Conservation (phyloP, 2,329 filamentous ascomycete species). For the Pseudocercospora macadamiae region DNA sequence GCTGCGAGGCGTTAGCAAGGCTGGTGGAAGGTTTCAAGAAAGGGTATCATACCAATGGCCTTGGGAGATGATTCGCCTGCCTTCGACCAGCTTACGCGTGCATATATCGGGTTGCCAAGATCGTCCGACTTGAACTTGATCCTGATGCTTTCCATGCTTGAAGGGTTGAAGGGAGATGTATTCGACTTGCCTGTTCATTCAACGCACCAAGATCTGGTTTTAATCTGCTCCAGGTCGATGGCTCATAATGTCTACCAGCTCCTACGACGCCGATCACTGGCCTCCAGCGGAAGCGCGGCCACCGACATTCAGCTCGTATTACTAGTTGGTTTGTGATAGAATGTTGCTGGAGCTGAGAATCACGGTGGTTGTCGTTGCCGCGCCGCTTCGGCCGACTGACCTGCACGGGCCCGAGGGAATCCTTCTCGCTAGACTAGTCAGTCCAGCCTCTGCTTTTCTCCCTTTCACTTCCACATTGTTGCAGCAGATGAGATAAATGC, state of each 20-base stretch:
- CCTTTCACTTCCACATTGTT: background rate
- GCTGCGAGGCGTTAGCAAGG: slow-evolving; percentile 12
- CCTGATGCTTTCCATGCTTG: slow-evolving; percentile 21
- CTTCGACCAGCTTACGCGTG: slow-evolving; percentile 21
- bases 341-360: too few relatives aligned
- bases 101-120: slow-evolving; percentile 20
- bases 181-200: background rate
- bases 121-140: slow-evolving; percentile 22
- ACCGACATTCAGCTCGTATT: too few relatives aligned
- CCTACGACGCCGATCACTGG: too few relatives aligned
- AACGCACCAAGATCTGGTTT: background rate
- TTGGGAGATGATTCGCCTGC: slow-evolving; percentile 2
- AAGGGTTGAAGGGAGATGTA: background rate
- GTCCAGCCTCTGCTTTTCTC: background rate
- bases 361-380: background rate
- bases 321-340: too few relatives aligned
- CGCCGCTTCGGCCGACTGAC: background rate
- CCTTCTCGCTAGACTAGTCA: background rate
- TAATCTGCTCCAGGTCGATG: too few relatives aligned
- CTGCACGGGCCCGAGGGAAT: background rate
- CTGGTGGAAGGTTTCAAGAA: background rate
- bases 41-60: slow-evolving; percentile 19
- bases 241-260: too few relatives aligned
- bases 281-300: too few relatives aligned
- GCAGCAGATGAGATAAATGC: too few relatives aligned